phyloP scores from a whole-genome alignment of 441 rosid genomes.

The Populus hybrid region DNA sequence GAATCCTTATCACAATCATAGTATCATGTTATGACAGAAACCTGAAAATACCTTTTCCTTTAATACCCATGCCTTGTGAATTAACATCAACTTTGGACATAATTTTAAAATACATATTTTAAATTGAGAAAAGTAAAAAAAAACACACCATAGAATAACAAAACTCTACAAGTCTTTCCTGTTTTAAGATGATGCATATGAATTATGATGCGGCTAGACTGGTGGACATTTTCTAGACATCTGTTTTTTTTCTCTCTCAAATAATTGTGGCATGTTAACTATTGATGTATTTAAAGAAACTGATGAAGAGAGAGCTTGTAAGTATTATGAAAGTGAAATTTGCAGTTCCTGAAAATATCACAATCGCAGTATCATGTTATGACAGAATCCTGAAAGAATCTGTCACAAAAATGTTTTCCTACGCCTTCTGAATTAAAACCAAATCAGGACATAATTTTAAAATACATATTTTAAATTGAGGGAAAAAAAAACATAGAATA shows the following conservation, averaged over 20 bases:
- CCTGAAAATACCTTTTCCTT: not conserved
- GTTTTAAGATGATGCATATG: not conserved
- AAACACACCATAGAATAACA: not conserved
- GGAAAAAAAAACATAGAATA: not conserved
- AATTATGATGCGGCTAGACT: not conserved
- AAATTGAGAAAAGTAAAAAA: not conserved
- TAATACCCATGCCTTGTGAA: not conserved
- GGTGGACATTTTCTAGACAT: not conserved
- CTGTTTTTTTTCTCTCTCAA: not conserved
- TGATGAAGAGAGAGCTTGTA: not conserved
- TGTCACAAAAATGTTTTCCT: not conserved
- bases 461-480: not conserved
- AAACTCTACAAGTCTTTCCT: not conserved
- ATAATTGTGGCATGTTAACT: not conserved
- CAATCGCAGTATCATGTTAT: not conserved
- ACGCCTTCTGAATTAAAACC: not conserved
- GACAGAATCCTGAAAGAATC: not conserved
- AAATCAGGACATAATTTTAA: not conserved
- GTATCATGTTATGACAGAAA: not conserved
- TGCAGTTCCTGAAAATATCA: not conserved
- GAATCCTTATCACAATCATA: not conserved
- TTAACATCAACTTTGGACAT: not conserved
- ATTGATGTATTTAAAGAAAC: not conserved
- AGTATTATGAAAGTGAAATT: not conserved
- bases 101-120: not conserved